Conservation (phyloP, 2,329 filamentous ascomycete genomes). For the Colletotrichum godetiae region DNA sequence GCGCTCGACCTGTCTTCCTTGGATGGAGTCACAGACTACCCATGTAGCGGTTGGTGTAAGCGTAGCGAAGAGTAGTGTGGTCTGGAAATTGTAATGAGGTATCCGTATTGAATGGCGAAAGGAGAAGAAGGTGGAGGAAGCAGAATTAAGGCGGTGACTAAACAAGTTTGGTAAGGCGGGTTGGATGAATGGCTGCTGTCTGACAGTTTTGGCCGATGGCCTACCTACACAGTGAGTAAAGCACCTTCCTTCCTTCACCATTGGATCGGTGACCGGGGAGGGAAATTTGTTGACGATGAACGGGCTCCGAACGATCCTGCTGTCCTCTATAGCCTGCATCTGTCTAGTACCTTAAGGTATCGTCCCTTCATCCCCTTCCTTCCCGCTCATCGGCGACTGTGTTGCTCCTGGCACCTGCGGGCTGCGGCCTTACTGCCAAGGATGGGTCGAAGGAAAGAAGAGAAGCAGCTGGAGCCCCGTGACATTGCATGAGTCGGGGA, state of each 20-base stretch:
- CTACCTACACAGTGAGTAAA: too few relatives aligned
- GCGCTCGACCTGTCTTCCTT: slow-evolving; percentile 8
- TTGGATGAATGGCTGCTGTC: neutral
- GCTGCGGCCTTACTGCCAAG: neutral
- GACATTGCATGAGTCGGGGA: slow-evolving; percentile 29
- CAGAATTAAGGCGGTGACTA: neutral
- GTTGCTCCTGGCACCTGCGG: too few relatives aligned
- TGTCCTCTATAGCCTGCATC: neutral
- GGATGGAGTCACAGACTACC: neutral
- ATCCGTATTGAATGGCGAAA: slow-evolving; percentile 18
- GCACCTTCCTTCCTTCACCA: neutral
- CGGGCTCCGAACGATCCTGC: neutral
- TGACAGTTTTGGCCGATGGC: neutral
- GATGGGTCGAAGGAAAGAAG: slow-evolving; percentile 7
- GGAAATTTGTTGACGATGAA: neutral
- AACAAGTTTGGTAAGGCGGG: neutral
- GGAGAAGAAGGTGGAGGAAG: slow-evolving; percentile 21
- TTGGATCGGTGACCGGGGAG: neutral
- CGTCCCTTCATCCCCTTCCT: neutral
- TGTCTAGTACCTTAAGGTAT: neutral
- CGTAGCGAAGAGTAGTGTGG: slow-evolving; percentile 9
- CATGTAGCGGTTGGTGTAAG: neutral
- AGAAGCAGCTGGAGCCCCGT: slow-evolving; percentile 22
- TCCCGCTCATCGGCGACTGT: neutral
- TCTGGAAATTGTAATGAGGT: too few relatives aligned